A percentile compares a stretch with the other conserved stretches of the same genome.
Evolutionary conservation across 768 basidiomycete genomes (phyloP).

Genomic region (Boletus eberwhitei): DNA sequence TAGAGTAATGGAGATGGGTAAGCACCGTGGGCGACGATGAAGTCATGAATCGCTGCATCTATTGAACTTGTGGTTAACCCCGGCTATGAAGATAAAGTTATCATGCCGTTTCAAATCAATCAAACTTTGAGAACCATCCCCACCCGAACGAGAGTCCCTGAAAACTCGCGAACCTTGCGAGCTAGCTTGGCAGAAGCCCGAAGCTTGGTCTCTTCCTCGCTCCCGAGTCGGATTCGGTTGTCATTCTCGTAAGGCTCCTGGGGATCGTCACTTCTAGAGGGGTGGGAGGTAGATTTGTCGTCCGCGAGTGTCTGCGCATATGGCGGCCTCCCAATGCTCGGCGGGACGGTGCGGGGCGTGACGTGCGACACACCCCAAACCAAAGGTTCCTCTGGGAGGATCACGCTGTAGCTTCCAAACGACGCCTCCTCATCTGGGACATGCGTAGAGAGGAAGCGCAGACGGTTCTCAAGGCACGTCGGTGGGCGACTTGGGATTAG

Average conservation of each 20-base stretch:
- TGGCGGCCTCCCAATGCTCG: slow-evolving; percentile 48
- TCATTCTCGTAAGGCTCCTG: slow-evolving; percentile 21
- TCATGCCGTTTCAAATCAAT: neutral
- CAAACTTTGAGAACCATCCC: neutral
- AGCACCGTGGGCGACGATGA: slow-evolving; percentile 62
- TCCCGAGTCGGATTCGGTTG: slow-evolving; percentile 47
- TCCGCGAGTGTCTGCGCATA: slow-evolving; percentile 37
- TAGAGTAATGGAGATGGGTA: slow-evolving; percentile 88
- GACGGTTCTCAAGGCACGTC: no score
- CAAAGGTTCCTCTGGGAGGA: slow-evolving; percentile 64
- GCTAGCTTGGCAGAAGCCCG: slow-evolving; percentile 57
- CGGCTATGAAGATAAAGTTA: slow-evolving; percentile 38
- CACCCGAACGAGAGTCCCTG: slow-evolving; percentile 53
- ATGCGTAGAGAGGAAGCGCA: slow-evolving; percentile 5
- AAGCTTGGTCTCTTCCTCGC: slow-evolving; percentile 48
- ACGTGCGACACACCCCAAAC: slow-evolving; percentile 65
- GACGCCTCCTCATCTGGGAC: slow-evolving; percentile 18
- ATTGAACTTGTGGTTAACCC: slow-evolving; percentile 74
- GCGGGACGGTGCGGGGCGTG: slow-evolving; percentile 52
- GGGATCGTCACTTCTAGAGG: neutral
- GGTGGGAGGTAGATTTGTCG: neutral
- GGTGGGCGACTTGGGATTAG: neutral
- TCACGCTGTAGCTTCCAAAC: slow-evolving; percentile 56
- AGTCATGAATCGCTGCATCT: slow-evolving; percentile 69
- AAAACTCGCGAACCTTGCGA: slow-evolving; percentile 51